Evolutionary conservation across 257 asterid species (phyloP).

Genomic region (Solanum bulbocastanum): DNA sequence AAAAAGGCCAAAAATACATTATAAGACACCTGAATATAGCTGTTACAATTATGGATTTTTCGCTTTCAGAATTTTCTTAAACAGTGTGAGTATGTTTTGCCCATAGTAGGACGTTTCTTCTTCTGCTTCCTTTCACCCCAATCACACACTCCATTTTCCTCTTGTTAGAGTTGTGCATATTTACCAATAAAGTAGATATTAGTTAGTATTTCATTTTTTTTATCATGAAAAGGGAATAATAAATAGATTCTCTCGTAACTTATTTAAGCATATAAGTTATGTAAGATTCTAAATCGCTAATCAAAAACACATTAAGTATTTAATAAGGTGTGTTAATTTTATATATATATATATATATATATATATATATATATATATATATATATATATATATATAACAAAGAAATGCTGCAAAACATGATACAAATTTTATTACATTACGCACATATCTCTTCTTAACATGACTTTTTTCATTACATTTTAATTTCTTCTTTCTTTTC

Average conservation of each 20-base stretch:
- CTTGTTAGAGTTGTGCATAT: background rate
- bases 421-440: background rate
- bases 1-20: background rate
- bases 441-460: background rate
- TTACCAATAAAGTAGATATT: background rate
- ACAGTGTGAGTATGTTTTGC: conserved; percentile 1
- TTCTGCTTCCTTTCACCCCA: conserved; percentile 3
- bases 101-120: conserved; percentile 11
- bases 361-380: background rate
- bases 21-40: conserved; percentile 22
- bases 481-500: no score
- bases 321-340: background rate
- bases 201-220: background rate
- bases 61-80: background rate
- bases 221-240: background rate
- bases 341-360: no score
- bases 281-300: background rate
- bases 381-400: background rate
- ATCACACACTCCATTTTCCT: background rate
- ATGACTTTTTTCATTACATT: background rate
- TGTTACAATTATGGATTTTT: conserved; percentile 12
- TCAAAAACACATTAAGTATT: background rate
- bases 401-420: background rate
- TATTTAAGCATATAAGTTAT: background rate
- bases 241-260: background rate